These are phyloP conservation scores for Endogone sp. DNA, from an alignment of 192 early-diverging fungal genomes.

Conservation along the genomic window DNA sequence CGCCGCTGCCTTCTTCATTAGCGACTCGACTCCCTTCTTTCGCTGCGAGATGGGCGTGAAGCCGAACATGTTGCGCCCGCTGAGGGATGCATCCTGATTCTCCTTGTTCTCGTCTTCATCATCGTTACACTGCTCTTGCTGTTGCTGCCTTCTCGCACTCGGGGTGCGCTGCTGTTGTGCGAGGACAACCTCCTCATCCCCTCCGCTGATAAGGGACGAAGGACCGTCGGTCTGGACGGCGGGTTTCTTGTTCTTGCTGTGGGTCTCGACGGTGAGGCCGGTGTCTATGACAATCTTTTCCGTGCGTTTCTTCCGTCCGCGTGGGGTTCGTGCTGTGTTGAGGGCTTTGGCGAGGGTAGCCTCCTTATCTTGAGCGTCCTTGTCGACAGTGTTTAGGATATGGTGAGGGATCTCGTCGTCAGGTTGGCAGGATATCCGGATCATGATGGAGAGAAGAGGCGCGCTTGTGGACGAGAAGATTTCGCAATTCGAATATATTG, in stretches of 20 bases:
- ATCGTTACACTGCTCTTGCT: background rate
- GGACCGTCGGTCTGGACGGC: no score
- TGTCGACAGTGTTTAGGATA: conserved; percentile 29
- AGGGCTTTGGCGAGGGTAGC: conserved; percentile 20
- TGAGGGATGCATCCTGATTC: background rate
- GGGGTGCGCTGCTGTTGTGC: background rate
- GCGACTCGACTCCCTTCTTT: conserved; percentile 15
- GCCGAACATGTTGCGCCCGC: conserved; percentile 31
- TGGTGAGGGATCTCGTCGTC: conserved; percentile 42
- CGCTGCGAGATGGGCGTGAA: conserved; percentile 18
- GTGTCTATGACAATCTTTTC: background rate
- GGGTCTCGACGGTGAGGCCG: conserved; percentile 1
- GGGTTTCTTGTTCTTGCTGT: background rate
- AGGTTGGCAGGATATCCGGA: background rate
- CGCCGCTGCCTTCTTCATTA: conserved; percentile 16
- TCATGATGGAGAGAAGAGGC: no score
- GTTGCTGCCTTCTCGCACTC: background rate
- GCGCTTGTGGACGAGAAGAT: no score
- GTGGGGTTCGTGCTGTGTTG: background rate
- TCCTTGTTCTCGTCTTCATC: background rate
- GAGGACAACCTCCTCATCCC: background rate
- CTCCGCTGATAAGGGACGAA: background rate
- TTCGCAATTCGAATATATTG: no score
- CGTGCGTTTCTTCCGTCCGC: background rate
- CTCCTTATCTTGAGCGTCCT: conserved; percentile 28